Conservation (phyloP, 202 grass and related monocot genomes). For the Zizania palustris region DNA sequence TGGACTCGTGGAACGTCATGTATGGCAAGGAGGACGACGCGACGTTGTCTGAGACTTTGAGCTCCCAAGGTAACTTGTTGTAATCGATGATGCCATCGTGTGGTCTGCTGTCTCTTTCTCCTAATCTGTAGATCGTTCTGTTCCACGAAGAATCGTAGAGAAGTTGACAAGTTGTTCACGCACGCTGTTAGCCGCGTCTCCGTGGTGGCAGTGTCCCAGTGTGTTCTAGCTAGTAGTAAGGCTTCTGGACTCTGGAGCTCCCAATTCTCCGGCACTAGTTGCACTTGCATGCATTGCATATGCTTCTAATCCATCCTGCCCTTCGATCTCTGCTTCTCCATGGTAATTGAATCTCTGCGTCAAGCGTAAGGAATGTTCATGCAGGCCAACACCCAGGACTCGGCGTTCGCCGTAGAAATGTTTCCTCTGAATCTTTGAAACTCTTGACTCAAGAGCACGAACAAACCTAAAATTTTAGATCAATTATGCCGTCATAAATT, state of each 20-base stretch:
- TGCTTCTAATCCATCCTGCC: not conserved
- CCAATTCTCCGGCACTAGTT: not conserved
- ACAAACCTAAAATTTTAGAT: too few species aligned
- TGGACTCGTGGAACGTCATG: constrained; percentile 85
- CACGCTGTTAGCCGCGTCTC: not conserved
- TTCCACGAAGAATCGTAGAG: not conserved
- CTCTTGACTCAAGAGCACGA: too few species aligned
- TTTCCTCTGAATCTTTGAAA: not conserved
- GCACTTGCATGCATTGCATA: not conserved
- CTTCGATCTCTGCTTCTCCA: not conserved
- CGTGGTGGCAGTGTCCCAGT: not conserved
- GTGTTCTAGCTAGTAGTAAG: not conserved
- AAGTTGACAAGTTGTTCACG: constrained; percentile 7
- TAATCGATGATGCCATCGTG: not conserved
- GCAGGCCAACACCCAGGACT: not conserved
- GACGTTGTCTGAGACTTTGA: constrained; percentile 22
- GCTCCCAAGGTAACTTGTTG: not conserved
- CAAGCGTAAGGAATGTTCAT: not conserved
- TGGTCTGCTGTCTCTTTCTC: not conserved
- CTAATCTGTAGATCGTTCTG: not conserved
- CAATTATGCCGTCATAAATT: too few species aligned
- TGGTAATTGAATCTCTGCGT: not conserved
- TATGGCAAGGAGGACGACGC: constrained; percentile 45
- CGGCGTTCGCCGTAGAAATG: not conserved
- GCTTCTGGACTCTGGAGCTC: not conserved